These are phyloP conservation scores for Beauveria caledonica DNA, from an alignment of 2,329 filamentous ascomycete species.

Conservation along the genomic window DNA sequence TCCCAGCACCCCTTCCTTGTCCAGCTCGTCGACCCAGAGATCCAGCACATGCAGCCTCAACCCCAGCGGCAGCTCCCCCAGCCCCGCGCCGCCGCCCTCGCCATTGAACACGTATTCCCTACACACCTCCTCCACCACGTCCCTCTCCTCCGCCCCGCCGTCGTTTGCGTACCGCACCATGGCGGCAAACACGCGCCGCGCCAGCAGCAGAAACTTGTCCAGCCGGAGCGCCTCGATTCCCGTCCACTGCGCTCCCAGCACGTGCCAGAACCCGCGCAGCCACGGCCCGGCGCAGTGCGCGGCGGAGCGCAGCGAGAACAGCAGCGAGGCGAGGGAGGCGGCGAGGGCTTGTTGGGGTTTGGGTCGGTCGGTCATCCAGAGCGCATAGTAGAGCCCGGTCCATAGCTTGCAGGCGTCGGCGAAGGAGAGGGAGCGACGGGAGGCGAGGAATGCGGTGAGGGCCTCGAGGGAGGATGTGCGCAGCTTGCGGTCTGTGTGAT, in stretches of 20 bases:
- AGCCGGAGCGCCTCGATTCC: constrained; percentile 69
- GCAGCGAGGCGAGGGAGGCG: constrained; percentile 63
- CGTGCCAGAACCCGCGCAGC: constrained; percentile 63
- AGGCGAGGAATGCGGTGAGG: constrained; percentile 68
- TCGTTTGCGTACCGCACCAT: constrained; percentile 43
- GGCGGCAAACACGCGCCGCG: constrained; percentile 69
- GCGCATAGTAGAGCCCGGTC: constrained; percentile 89
- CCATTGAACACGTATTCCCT: constrained; percentile 25
- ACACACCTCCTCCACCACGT: constrained; percentile 20
- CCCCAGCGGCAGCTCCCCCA: constrained; percentile 67
- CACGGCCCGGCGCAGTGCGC: constrained; percentile 36
- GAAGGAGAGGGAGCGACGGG: constrained; percentile 49
- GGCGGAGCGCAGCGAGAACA: constrained; percentile 42
- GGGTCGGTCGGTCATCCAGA: constrained; percentile 90
- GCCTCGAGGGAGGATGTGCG: constrained; percentile 71
- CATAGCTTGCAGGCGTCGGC: constrained; percentile 80
- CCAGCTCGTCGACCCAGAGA: constrained; percentile 84
- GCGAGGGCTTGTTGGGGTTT: constrained; percentile 80
- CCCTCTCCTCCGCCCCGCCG: constrained; percentile 23
- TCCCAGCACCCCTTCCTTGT: constrained; percentile 52
- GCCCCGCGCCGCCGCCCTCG: constrained; percentile 19
- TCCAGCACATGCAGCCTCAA: constrained; percentile 81
- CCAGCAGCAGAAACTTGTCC: constrained; percentile 87
- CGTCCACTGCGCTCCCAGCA: constrained; percentile 62
- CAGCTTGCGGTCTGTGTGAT: constrained; percentile 59